phyloP scores from a whole-genome alignment of 768 basidiomycete genomes.

The Candolleomyces efflorescens region DNA sequence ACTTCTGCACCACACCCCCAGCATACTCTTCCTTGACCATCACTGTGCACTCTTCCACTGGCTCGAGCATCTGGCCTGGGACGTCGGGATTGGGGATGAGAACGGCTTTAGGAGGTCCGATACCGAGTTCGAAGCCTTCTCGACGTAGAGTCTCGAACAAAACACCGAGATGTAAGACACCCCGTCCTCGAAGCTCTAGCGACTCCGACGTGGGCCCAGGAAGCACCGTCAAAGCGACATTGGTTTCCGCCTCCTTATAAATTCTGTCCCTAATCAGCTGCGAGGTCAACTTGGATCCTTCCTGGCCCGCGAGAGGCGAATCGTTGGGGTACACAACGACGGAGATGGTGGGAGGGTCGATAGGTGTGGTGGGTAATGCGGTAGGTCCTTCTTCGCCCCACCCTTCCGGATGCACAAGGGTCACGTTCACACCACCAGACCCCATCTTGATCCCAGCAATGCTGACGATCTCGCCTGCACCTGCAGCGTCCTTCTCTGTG shows the following conservation, averaged over 20 bases:
- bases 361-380: slow-evolving; percentile 35
- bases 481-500: slow-evolving; percentile 39
- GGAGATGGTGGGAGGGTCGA: slow-evolving; percentile 48
- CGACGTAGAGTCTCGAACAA: slow-evolving; percentile 45
- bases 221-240: slow-evolving; percentile 45
- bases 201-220: slow-evolving; percentile 48
- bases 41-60: slow-evolving; percentile 43
- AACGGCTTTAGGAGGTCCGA: slow-evolving; percentile 48
- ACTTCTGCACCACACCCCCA: slow-evolving; percentile 43
- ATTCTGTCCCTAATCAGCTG: slow-evolving; percentile 46
- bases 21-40: slow-evolving; percentile 45
- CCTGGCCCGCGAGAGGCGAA: slow-evolving; percentile 41
- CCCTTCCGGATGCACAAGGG: slow-evolving; percentile 39
- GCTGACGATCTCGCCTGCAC: slow-evolving; percentile 46
- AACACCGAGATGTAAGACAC: slow-evolving; percentile 48
- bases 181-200: slow-evolving; percentile 44
- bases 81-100: slow-evolving; percentile 38
- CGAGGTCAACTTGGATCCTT: slow-evolving; percentile 46
- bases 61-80: slow-evolving; percentile 34
- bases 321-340: slow-evolving; percentile 45
- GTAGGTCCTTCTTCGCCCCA: slow-evolving; percentile 38
- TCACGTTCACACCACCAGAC: slow-evolving; percentile 39
- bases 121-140: slow-evolving; percentile 44
- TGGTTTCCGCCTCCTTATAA: slow-evolving; percentile 47
- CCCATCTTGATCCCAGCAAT: slow-evolving; percentile 42